These are phyloP conservation scores for Rhizopus stolonifer DNA, from an alignment of 371 early-diverging fungal species.

Conservation along the genomic window DNA sequence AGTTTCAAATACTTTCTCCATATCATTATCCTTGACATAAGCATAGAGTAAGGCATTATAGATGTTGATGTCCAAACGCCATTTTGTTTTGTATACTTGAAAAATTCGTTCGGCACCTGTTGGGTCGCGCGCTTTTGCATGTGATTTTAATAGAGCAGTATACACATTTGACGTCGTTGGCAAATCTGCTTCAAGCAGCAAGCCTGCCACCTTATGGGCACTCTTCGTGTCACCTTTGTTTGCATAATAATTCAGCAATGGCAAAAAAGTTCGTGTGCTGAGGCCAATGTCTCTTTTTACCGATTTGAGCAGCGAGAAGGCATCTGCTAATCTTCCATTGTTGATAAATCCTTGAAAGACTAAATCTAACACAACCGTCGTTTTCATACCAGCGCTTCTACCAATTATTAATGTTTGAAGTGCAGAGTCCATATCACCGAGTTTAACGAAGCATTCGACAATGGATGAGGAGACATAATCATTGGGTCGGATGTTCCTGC, in stretches of 20 bases:
- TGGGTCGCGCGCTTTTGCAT: conserved; percentile 42
- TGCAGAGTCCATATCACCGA: conserved; percentile 28
- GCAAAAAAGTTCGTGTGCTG: conserved; percentile 21
- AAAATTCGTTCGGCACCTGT: conserved; percentile 37
- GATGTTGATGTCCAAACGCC: conserved; percentile 26
- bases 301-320: conserved; percentile 23
- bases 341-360: conserved; percentile 28
- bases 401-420: background rate
- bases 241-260: conserved; percentile 33
- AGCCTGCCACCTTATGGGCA: conserved; percentile 20
- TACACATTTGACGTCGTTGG: conserved; percentile 17
- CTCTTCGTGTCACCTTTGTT: conserved; percentile 26
- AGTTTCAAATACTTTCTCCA: conserved; percentile 39
- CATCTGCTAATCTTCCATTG: conserved; percentile 22
- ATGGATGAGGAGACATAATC: conserved; percentile 34
- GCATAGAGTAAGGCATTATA: conserved; percentile 40
- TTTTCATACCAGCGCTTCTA: conserved; percentile 7
- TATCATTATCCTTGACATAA: conserved; percentile 35
- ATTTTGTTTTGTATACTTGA: conserved; percentile 17
- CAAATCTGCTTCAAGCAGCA: conserved; percentile 28
- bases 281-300: conserved; percentile 23
- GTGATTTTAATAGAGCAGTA: conserved; percentile 41
- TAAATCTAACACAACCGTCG: conserved; percentile 24
- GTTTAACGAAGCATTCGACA: conserved; percentile 34
- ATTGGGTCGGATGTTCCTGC: conserved; percentile 22